Evolutionary conservation across 73 alveolate genomes (phyloP).

Genomic region (Tetrahymena borealis): DNA sequence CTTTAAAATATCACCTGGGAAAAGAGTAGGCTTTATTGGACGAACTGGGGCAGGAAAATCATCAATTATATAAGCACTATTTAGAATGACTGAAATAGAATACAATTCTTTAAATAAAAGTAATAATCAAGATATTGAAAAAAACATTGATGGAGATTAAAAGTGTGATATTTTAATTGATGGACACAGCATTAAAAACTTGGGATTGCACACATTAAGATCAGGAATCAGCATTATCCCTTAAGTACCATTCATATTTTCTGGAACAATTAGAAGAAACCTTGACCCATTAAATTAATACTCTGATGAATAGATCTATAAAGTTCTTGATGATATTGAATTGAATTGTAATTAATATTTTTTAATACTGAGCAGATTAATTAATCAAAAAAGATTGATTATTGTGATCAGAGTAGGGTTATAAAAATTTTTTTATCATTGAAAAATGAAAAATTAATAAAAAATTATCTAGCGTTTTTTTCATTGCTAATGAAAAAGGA

Average conservation of each 20-base stretch:
- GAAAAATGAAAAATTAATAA: conserved; percentile 37
- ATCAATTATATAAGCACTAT: conserved; percentile 36
- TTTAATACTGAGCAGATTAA: conserved; percentile 2
- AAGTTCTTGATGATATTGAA: conserved; percentile 46
- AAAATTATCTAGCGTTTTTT: conserved; percentile 43
- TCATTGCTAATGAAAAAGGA: conserved; percentile 50
- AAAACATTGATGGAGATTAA: not conserved
- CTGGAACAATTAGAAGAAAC: conserved; percentile 65
- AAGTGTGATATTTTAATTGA: conserved; percentile 62
- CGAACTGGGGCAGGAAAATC: conserved; percentile 58
- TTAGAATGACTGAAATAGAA: conserved; percentile 58
- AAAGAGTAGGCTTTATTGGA: conserved; percentile 38
- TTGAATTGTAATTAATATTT: conserved; percentile 12
- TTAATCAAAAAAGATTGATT: conserved; percentile 32
- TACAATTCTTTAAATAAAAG: too few species aligned
- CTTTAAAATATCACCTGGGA: conserved; percentile 13
- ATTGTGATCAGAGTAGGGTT: conserved; percentile 49
- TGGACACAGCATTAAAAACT: conserved; percentile 56
- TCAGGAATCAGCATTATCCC: conserved; percentile 63
- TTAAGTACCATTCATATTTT: conserved; percentile 62
- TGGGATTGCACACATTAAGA: conserved; percentile 70
- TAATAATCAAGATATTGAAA: too few species aligned
- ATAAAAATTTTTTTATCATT: conserved; percentile 51
- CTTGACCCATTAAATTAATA: conserved; percentile 71
- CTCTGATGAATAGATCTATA: conserved; percentile 46